Conservation (phyloP, 441 rosid genomes). For the Eutrema salsugineum region DNA sequence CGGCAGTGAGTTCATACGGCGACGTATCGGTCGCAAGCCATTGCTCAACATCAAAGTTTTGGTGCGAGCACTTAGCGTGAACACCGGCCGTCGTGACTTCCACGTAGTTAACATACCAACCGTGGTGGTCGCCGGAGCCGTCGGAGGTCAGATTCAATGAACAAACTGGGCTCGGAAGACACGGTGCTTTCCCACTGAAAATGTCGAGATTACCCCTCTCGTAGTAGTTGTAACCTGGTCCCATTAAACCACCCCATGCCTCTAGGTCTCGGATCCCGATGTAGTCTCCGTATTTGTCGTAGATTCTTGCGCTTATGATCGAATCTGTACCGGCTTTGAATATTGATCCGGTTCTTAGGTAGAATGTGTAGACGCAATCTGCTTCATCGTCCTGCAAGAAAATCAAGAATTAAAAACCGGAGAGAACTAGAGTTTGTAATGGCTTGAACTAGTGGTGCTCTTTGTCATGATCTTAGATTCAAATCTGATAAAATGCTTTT, state of each 20-base stretch:
- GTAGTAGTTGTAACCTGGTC: slow-evolving; percentile 51
- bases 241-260: slow-evolving; percentile 81
- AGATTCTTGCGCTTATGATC: slow-evolving; percentile 44
- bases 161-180: slow-evolving; percentile 46
- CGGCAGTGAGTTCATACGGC: slow-evolving; percentile 54
- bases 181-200: slow-evolving; percentile 62
- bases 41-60: slow-evolving; percentile 61
- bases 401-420: too few relatives aligned
- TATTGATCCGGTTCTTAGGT: slow-evolving; percentile 59
- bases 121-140: slow-evolving; percentile 60
- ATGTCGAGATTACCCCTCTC: slow-evolving; percentile 81
- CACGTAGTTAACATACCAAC: slow-evolving; percentile 77
- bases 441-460: background rate
- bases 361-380: slow-evolving; percentile 63
- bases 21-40: slow-evolving; percentile 61
- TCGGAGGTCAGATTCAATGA: slow-evolving; percentile 69
- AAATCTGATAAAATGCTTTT: background rate
- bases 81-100: slow-evolving; percentile 57
- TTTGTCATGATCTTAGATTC: too few relatives aligned
- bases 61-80: slow-evolving; percentile 43
- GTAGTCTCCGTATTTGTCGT: slow-evolving; percentile 37
- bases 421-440: too few relatives aligned
- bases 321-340: slow-evolving; percentile 73
- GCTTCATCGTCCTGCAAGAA: slow-evolving; percentile 36
- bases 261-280: slow-evolving; percentile 42